These are phyloP conservation scores for Tylopilus rubrobrunneus DNA, from an alignment of 768 basidiomycete genomes.

Conservation along the genomic window DNA sequence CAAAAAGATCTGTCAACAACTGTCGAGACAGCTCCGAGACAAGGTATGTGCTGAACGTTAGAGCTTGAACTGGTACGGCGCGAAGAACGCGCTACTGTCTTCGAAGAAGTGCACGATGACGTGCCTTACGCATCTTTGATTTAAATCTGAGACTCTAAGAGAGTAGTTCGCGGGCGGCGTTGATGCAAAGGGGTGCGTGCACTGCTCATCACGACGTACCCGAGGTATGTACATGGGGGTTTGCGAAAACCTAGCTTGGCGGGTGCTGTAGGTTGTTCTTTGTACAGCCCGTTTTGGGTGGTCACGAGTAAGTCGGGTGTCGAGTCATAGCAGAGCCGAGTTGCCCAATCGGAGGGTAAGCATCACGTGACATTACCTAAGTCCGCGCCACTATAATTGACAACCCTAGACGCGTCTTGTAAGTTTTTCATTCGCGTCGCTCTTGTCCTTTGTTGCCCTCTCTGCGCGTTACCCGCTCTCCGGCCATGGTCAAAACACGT, in stretches of 20 bases:
- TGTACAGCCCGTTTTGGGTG: too few species aligned
- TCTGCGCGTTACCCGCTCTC: not conserved
- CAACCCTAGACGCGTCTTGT: conserved; percentile 15
- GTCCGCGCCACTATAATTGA: conserved; percentile 25
- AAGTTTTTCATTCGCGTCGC: conserved; percentile 16
- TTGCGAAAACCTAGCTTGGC: too few species aligned
- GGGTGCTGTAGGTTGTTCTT: too few species aligned
- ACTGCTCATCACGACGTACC: too few species aligned
- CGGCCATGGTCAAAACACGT: conserved; percentile 23
- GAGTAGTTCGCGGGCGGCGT: too few species aligned
- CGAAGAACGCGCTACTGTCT: not conserved
- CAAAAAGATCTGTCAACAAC: not conserved
- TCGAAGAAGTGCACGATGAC: not conserved
- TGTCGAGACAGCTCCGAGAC: not conserved
- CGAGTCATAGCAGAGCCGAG: not conserved
- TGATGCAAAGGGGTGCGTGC: too few species aligned
- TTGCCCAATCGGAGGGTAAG: conserved; percentile 23
- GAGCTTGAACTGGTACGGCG: not conserved
- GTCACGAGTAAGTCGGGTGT: too few species aligned
- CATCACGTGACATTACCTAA: conserved; percentile 21
- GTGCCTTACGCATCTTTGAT: not conserved
- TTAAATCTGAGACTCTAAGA: not conserved
- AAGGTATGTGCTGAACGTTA: not conserved
- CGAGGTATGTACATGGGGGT: too few species aligned
- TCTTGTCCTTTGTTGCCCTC: conserved; percentile 7